Base-by-base conservation (phyloP, 768 basidiomycete genomes). In the Russula sp. region DNA sequence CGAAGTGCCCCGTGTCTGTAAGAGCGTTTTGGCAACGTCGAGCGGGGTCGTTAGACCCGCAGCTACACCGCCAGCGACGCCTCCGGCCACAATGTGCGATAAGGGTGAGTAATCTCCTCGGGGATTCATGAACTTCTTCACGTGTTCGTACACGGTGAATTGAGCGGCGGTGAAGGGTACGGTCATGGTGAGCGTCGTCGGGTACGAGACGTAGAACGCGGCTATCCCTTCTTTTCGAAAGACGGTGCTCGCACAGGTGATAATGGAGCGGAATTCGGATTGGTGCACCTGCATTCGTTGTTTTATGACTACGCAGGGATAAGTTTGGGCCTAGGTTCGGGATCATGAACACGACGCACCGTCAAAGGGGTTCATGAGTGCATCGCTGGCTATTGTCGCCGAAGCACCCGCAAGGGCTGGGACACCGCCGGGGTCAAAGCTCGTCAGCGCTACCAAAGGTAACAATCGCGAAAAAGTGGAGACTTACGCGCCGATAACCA, bases 361-460 rank as follows among this genome's bases (percentile, higher is more conserved):
- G 77, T 99, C 97, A 72, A 99, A 99, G 2, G 97, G 97, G 75
- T 98, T 99, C 97, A 99, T 99, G 60, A 98, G 79, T 2, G 97
- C 97, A 78, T 99, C 97, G 63, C 89, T 90, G 3, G 94, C 90
- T 68, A 95, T 90, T 11, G 97, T 98, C 0, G 96, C 97, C 0
- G 89, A 84, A 51, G 94, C 97, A 66, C 97, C 97, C 34, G 97
- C 97, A 34, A 94, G 70, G 34, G 96, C 97, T 93, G 52, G 26
- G 38, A 59, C 24, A 36, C 28, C 54, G 32, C 32, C 26, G 3
- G n/a, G 16, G 44, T 55, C 44, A 48, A 53, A 53, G 44, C 20
- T 48, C 30, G 30, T 54, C 20, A 40, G 28, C 40, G 22, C 62
- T 18, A 44, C 56, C 42, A 26, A 20, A 7, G 38, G 32, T 40